These are phyloP conservation scores for Globisporangium irregulare DNA, from an alignment of 352 stramenopile genomes.

Conservation along the genomic window DNA sequence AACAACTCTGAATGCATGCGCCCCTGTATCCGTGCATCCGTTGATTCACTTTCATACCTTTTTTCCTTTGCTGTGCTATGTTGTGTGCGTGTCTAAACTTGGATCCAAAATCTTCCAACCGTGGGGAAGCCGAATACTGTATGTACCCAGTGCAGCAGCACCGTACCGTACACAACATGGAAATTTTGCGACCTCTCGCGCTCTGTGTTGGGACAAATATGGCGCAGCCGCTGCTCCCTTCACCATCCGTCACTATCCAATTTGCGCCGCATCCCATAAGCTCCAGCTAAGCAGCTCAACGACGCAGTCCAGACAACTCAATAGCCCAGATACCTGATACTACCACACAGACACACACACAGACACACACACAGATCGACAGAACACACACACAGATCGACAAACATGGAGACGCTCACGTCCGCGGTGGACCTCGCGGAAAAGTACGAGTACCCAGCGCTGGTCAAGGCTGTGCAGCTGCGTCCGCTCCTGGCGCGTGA, in stretches of 20 bases:
- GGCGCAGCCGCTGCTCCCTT: background rate
- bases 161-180: background rate
- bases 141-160: background rate
- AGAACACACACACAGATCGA: background rate
- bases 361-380: no score
- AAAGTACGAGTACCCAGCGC: conserved; percentile 39
- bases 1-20: background rate
- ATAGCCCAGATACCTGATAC: no score
- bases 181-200: background rate
- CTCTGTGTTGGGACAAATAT: background rate
- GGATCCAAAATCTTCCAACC: background rate
- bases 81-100: background rate
- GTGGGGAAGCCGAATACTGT: background rate
- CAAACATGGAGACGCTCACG: conserved; percentile 8
- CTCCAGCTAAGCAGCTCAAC: background rate
- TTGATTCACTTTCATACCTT: background rate
- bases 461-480: conserved; percentile 42
- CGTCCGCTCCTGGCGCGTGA: conserved; percentile 39
- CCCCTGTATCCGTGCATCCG: background rate
- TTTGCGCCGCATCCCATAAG: conserved; percentile 4
- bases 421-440: conserved; percentile 42
- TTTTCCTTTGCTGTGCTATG: background rate
- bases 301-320: no score
- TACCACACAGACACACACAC: no score
- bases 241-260: background rate